phyloP scores from a whole-genome alignment of 129 eudicot species.

The Ambrosia trifida region DNA sequence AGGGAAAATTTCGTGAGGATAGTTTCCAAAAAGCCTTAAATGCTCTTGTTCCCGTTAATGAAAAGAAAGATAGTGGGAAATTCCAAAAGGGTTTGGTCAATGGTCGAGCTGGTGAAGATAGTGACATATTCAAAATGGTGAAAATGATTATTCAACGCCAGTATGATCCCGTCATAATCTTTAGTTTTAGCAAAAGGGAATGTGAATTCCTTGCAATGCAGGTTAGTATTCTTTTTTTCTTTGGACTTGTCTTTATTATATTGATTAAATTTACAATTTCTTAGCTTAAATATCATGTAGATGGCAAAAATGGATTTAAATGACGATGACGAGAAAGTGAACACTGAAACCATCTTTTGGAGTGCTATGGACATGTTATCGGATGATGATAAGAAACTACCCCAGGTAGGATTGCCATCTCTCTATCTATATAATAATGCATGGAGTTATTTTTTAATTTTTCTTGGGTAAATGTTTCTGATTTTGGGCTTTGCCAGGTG shows the following conservation, averaged over 20 bases:
- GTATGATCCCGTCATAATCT: conserved; percentile 94
- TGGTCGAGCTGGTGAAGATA: conserved; percentile 89
- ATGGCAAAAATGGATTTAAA: conserved; percentile 98
- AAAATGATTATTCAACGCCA: conserved; percentile 97
- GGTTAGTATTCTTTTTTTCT: conserved; percentile 41
- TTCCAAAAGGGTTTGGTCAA: conserved; percentile 79
- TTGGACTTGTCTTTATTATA: conserved; percentile 2
- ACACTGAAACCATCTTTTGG: conserved; percentile 89
- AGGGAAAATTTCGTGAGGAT: conserved; percentile 96
- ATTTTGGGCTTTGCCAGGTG: conserved; percentile 48
- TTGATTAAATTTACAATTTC: background rate
- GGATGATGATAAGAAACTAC: conserved; percentile 96
- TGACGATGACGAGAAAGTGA: conserved; percentile 88
- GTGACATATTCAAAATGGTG: conserved; percentile 98
- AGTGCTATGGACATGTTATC: conserved; percentile 99
- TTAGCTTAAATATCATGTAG: conserved; percentile 34
- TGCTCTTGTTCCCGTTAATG: conserved; percentile 73
- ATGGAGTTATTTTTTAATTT: background rate
- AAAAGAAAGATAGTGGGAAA: conserved; percentile 70
- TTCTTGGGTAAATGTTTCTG: background rate
- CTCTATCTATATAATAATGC: conserved; percentile 7
- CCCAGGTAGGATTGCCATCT: conserved; percentile 60
- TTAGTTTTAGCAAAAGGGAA: conserved; percentile 98
- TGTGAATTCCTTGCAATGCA: conserved; percentile 99
- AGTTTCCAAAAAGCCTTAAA: conserved; percentile 96